Evolutionary conservation across 2,329 filamentous ascomycete species (phyloP).

Genomic region (Ilyonectria sp.): DNA sequence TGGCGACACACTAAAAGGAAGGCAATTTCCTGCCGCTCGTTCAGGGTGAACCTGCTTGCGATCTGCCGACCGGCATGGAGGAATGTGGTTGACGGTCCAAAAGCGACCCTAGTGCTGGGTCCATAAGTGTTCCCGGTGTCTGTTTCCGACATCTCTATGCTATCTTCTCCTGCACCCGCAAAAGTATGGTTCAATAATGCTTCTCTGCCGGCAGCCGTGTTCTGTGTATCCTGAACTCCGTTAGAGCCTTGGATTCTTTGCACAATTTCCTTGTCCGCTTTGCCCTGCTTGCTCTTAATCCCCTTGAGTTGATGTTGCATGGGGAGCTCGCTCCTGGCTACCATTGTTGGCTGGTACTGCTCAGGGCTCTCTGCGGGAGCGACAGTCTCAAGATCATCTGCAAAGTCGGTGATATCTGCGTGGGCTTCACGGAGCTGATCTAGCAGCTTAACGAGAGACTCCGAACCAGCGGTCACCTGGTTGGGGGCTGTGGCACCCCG

Average conservation of each 20-base stretch:
- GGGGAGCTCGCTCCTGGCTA: background rate
- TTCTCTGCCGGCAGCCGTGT: background rate
- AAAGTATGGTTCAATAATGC: slow-evolving; percentile 3
- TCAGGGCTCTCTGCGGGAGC: too few species aligned
- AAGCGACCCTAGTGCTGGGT: background rate
- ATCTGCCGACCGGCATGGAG: slow-evolving; percentile 2
- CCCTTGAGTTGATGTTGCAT: background rate
- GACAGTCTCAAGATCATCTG: too few species aligned
- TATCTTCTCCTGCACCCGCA: background rate
- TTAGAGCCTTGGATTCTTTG: slow-evolving; percentile 6
- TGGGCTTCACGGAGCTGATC: background rate
- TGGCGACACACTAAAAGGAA: too few species aligned
- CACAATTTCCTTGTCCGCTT: background rate
- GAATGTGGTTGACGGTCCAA: slow-evolving; percentile 8
- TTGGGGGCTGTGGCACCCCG: background rate
- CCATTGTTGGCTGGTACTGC: background rate
- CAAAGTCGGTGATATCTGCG: too few species aligned
- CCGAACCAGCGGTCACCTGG: too few species aligned
- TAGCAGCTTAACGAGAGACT: background rate
- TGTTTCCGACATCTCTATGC: slow-evolving; percentile 6
- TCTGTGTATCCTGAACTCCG: background rate
- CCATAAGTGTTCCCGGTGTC: background rate
- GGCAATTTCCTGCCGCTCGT: too few species aligned
- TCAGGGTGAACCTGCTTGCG: background rate
- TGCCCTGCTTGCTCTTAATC: background rate